Evolutionary conservation across 2,329 filamentous ascomycete species (phyloP), one percentile per base, ranked within the genome.

Genomic region (Aspergillus arachidicola): DNA sequence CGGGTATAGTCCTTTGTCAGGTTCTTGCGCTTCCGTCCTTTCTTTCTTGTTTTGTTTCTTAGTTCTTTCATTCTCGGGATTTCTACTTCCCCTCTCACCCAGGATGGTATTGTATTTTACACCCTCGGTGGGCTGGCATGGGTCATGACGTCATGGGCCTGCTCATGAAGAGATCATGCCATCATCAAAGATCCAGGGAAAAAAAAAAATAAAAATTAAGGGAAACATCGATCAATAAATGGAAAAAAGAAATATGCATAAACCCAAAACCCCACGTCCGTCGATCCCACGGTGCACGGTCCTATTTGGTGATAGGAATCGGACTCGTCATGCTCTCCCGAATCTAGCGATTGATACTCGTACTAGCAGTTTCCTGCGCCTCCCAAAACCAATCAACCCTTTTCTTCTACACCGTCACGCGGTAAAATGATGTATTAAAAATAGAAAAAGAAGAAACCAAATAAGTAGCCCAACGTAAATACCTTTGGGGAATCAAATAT

Each of bases 281-380:
- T 60, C 60, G 61, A 68, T 68, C 65, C 9, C 34, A 38, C 10
- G 4, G 56, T 61, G 63, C 65, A 66, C 61, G 60, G 63, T 53
- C 60, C 61, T 54, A 16, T 16, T 16, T 36, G 14, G 34, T 36
- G 14, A 16, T 14, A 36, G 12, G 10, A 2, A 36, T 6, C 14
- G 14, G 34, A 36, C 34, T 16, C 6, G 34, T 36, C 34, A 36
- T 36, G 14, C 34, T 16, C 34, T 16, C 32, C 10, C 32, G 10
- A 3, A 36, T 36, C 34, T 6, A 36, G 34, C 6, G 5, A 16
- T 36, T 16, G 14, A 36, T 36, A 36, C 34, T 36, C 14, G 34
- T 16, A 36, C 11, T 36, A 36, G 34, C 32, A 34, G 11, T 36
- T 36, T 36, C 12, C 34, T 36, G 34, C 5, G 12, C 34, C 5